Evolutionary conservation across 495 filamentous ascomycete species (phyloP), one percentile per base, ranked within the genome.

Genomic region (Cetradonia linearis): DNA sequence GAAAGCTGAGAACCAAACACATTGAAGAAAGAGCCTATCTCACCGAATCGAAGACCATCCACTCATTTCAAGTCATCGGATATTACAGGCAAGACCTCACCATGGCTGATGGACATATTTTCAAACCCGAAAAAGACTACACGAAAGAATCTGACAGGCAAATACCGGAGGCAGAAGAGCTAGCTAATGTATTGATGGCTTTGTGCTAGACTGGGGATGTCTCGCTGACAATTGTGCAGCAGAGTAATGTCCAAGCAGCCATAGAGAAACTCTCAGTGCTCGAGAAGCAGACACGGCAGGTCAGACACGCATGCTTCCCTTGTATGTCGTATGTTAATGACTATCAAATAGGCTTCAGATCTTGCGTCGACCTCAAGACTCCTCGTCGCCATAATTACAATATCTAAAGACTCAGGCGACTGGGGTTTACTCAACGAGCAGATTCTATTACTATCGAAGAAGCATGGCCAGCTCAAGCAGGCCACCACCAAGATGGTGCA

Each of bases 391-490:
- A 91, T 96, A 70, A 87, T 96, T 74, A 94, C 89, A 66, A 83
- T 97, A 75, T 91, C 89, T 78, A 96, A 95, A 75, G 81, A 95
- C 71, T 80, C 88, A 58, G 86, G 85, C 62, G 89, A 97, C 68
- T 98, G 93, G 93, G 81, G 79, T 65, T 74, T 97, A 63, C 81
- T 98, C 67, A 97, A 94, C 69, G 93, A 98, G 74, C 92, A 98
- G 73, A 89, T 96, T 60, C 80, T 95, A 55, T 79, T 96, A 52
- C 82, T 97, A 50, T 96, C 92, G 63, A 97, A 96, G 84, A 98
- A 98, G 78, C 93, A 98, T 88, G 88, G 90, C 66, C 93, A 98
- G 76, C 91, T 98, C 73, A 96, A 96, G 73, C 94, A 96, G 76
- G 93, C 93, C 67, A 91, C 88, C 63, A 97, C 93, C 64, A 92